Evolutionary conservation across 768 basidiomycete genomes (phyloP).

Genomic region (Naematelia encephala): DNA sequence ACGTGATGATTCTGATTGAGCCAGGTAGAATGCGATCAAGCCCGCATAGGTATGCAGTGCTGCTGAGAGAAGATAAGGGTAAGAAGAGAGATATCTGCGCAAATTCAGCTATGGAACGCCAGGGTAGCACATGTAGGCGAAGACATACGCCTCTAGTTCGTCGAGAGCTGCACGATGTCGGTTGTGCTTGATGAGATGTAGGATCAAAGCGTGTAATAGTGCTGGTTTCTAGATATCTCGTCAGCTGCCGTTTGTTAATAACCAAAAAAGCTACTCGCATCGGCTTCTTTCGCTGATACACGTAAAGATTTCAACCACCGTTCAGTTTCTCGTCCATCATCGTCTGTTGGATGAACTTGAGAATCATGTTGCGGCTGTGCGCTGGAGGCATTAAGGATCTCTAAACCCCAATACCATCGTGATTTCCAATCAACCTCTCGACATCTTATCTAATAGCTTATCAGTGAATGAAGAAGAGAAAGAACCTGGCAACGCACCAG

Average conservation of each 20-base stretch:
- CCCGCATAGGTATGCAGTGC: slow-evolving; percentile 80
- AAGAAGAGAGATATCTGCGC: slow-evolving; percentile 72
- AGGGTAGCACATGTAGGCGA: slow-evolving; percentile 4
- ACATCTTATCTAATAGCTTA: slow-evolving; percentile 40
- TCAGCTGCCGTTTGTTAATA: slow-evolving; percentile 2
- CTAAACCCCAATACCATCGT: slow-evolving; percentile 49
- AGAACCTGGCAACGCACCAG: slow-evolving; percentile 30
- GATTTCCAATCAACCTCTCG: slow-evolving; percentile 47
- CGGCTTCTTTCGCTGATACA: slow-evolving; percentile 30
- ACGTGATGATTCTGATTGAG: slow-evolving; percentile 37
- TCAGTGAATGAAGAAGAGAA: not conserved
- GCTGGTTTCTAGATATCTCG: slow-evolving; percentile 65
- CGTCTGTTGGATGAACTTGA: slow-evolving; percentile 1
- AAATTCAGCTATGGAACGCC: not conserved
- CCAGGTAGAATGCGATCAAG: slow-evolving; percentile 59
- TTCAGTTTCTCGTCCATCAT: slow-evolving; percentile 26
- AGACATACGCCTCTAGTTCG: slow-evolving; percentile 79
- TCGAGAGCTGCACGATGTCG: slow-evolving; percentile 70
- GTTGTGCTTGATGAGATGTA: slow-evolving; percentile 62
- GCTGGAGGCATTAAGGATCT: slow-evolving; percentile 18
- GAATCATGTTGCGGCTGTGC: not conserved
- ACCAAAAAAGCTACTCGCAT: slow-evolving; percentile 27
- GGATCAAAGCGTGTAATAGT: slow-evolving; percentile 71
- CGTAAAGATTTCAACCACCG: slow-evolving; percentile 37
- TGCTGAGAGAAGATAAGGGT: slow-evolving; percentile 80